Evolutionary conservation across 1,284 basidiomycete species (phyloP), one percentile per base, ranked within the genome.

Genomic region (Polyporus tsugae): DNA sequence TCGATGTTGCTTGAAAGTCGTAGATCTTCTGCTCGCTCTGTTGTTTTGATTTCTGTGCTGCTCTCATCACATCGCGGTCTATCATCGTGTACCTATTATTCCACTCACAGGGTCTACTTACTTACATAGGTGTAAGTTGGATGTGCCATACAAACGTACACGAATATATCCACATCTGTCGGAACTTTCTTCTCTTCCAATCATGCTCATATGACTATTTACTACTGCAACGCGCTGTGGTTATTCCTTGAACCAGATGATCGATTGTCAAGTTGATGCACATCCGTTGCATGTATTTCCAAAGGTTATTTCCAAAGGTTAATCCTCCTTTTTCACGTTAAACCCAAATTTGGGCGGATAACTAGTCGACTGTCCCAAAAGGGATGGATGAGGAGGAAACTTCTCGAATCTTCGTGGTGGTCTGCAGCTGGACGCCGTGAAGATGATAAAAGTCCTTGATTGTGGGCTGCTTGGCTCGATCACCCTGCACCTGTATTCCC

Each of bases 391-490:
- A 29, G n/a, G 11, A n/a, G 19, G 67, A 68, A 68, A 17, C 33
- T 64, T 68, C 67, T 68, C 52, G 67, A 68, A 68, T 25, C 35
- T 68, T 68, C 67, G 59, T 55, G 60, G 35, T 59, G 41, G 9
- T 38, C 22, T 36, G 25, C 35, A 38, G 25, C 38, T n/a, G 62
- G 49, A 63, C 62, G 67, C 59, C 63, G 38, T 46, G 58, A 64
- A 15, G 53, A 69, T 70, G 65, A 72, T 72, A 72, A 70, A 72
- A 70, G 71, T 70, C 58, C 63, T 33, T 33, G n/a, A 35, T 9
- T 36, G 33, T 1, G 4, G 44, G 19, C 25, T 38, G 41, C 55
- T n/a, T 46, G 39, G 33, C 35, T 33, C 39, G 29, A 61, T 38
- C 22, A 29, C 44, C 59, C 66, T 58, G 35, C 55, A 10, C 9